A percentile compares a stretch with the other conserved stretches of the same genome.
Conservation (phyloP, 2,329 filamentous ascomycete genomes). For the Xylariomycetidae sp. region DNA sequence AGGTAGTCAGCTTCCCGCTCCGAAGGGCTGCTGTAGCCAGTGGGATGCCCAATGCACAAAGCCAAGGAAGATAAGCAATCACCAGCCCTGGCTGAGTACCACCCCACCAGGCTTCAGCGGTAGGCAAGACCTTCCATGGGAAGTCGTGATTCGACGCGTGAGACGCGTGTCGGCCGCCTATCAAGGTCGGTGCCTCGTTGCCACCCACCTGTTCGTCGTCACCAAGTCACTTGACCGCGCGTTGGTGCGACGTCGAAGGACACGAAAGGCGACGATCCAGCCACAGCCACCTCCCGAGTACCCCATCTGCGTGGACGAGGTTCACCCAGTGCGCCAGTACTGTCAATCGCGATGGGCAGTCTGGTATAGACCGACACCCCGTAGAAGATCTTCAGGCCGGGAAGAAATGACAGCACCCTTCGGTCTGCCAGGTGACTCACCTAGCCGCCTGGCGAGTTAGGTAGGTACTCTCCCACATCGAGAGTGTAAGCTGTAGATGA, state of each 20-base stretch:
- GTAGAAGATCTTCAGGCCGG: conserved; percentile 5
- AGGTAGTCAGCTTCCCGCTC: too few species aligned
- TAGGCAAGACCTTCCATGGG: neutral
- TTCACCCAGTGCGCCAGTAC: conserved; percentile 13
- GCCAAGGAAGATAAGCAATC: too few species aligned
- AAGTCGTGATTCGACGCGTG: neutral
- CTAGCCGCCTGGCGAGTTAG: neutral
- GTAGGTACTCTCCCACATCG: too few species aligned
- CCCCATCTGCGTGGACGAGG: conserved; percentile 2
- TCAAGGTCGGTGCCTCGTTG: neutral
- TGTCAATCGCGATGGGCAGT: conserved; percentile 9
- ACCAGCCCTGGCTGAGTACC: neutral
- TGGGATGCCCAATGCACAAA: too few species aligned
- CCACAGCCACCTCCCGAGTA: conserved; percentile 17
- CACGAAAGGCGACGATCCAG: neutral
- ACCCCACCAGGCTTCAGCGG: neutral
- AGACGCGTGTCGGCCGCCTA: neutral
- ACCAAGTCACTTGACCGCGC: conserved; percentile 13
- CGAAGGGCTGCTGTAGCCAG: too few species aligned
- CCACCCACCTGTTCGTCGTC: neutral
- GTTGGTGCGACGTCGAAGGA: conserved; percentile 3
- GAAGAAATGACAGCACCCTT: conserved; percentile 6
- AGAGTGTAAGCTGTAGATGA: too few species aligned
- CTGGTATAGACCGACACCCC: conserved; percentile 1
- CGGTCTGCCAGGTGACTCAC: neutral